Base-by-base conservation (phyloP, 805 yeast genomes). In the Blastobotrys parvus region DNA sequence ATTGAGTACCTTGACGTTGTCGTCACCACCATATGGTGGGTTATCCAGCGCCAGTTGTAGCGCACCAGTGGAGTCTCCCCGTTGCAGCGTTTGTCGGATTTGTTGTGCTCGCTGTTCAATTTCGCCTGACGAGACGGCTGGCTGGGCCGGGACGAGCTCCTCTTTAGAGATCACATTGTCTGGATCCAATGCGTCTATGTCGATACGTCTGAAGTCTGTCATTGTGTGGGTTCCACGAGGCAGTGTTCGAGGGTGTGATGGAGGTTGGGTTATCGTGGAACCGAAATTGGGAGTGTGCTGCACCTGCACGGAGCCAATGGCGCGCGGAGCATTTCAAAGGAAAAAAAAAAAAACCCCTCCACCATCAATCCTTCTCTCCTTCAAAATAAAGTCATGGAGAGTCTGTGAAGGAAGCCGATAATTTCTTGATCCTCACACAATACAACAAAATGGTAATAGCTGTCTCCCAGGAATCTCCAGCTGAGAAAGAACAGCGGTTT, bases 181-280 rank as follows among this genome's bases (percentile, higher is more conserved):
- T 3, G 94, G 84, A 58, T 89, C 96, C 51, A 78, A 79, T 15
- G 87, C 84, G 63, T 92, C 97, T 42, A 92, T 80, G 62, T 92
- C 95, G 54, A 90, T 86, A 73, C 92, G 79, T 75, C 98, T 56
- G 51, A 65, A 67, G 49, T 49, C 50, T 20, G 42, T 38, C 35
- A 39, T 37, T 8, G n/a, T 13, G n/a, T n/a, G n/a, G n/a, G n/a
- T n/a, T n/a, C n/a, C n/a, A n/a, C n/a, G n/a, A n/a, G n/a, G n/a
- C n/a, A n/a, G n/a, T n/a, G n/a, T n/a, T n/a, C n/a, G n/a, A n/a
- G n/a, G n/a, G n/a, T n/a, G n/a, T n/a, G n/a, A n/a, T n/a, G 32
- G 4, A 29, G 32, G 4, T 29, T 4, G 32, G 32, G 13, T 3
- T 10, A 5, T 29, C 32, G 32, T 16, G 32, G 16, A 10, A n/a